A percentile compares a stretch with the other conserved stretches of the same genome.
Conservation (phyloP, 164 flowering plant species). For the Chimonanthus salicifolius region DNA sequence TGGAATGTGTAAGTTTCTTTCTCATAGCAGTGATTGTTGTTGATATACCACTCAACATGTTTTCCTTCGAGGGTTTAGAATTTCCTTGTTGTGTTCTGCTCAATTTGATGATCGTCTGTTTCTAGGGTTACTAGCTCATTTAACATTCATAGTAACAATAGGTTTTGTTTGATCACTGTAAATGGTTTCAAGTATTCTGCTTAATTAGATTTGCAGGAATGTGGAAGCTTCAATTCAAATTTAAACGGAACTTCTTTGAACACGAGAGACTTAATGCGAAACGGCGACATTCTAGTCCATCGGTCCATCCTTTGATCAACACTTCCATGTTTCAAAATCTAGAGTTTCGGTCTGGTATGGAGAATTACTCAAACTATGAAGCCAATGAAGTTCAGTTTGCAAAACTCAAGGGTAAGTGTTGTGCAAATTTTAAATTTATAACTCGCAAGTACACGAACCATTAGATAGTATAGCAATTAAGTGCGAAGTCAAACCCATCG, state of each 20-base stretch:
- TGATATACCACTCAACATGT: not conserved
- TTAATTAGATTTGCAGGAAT: constrained; percentile 14
- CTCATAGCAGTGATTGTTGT: not conserved
- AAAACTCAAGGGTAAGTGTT: constrained; percentile 35
- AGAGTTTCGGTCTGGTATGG: constrained; percentile 29
- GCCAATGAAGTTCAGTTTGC: constrained; percentile 26
- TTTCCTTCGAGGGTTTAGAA: not conserved
- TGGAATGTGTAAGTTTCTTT: not conserved
- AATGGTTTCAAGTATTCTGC: not conserved
- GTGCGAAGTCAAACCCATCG: too few species aligned
- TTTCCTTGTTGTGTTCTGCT: not conserved
- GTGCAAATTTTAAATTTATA: too few species aligned
- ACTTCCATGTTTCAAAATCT: constrained; percentile 39
- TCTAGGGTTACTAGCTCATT: not conserved
- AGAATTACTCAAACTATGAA: constrained; percentile 21
- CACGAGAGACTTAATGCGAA: constrained; percentile 24
- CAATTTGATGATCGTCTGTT: not conserved
- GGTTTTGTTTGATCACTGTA: too few species aligned
- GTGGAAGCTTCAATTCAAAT: constrained; percentile 14
- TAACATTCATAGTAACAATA: not conserved
- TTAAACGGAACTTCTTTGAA: constrained; percentile 14
- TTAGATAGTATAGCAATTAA: too few species aligned
- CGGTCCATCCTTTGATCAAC: constrained; percentile 14
- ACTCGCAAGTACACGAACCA: too few species aligned
- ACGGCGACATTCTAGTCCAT: constrained; percentile 16